Evolutionary conservation across 306 rosid species (phyloP), one percentile per base, ranked within the genome.

Genomic region (Macrotyloma uniflorum): DNA sequence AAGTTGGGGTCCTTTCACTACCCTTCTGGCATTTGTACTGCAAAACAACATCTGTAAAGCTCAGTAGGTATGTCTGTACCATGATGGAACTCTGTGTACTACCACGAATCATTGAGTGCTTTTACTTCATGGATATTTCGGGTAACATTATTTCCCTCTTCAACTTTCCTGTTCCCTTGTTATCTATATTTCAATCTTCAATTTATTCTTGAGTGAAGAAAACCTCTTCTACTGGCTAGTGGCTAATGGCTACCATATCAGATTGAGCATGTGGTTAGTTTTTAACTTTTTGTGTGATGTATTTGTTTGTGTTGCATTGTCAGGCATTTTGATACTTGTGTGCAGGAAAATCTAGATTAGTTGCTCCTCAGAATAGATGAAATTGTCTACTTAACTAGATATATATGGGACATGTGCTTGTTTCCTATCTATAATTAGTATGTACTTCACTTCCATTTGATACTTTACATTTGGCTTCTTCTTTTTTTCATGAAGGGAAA

Each of bases 1-100:
- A 58, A 79, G 30, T 64, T 65, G 65, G 78, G 83, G 50, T 57
- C 74, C 67, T 61, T 74, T 50, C 59, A 30, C 30, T 66, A 20
- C 61, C 78, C 42, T 59, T 78, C 43, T 57, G 76, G 64, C 38
- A 82, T 65, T 75, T 78, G 86, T 82, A 82, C 88, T 30, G 28
- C 80, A 28, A 72, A 45, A 50, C 77, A 74, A 36, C 42, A 10
- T 16, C 72, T 72, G 80, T 42, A 79, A 81, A 67, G 61, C 70
- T 73, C 51, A 57, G 45, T 64, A 72, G 47, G 57, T 71, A 67
- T 76, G 79, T 80, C 77, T 80, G 85, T 86, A 82, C 79, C 74
- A 57, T 75, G 79, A 73, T 66, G 77, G 59, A 79, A 61, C 74
- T 82, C 77, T 79, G 38, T 70, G 83, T 67, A 80, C 89, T 12